Percentiles rank a stretch among this genome's conserved stretches.
Evolutionary conservation across 2,329 filamentous ascomycete genomes (phyloP).

Genomic region (Ceratocystis harringtonii): DNA sequence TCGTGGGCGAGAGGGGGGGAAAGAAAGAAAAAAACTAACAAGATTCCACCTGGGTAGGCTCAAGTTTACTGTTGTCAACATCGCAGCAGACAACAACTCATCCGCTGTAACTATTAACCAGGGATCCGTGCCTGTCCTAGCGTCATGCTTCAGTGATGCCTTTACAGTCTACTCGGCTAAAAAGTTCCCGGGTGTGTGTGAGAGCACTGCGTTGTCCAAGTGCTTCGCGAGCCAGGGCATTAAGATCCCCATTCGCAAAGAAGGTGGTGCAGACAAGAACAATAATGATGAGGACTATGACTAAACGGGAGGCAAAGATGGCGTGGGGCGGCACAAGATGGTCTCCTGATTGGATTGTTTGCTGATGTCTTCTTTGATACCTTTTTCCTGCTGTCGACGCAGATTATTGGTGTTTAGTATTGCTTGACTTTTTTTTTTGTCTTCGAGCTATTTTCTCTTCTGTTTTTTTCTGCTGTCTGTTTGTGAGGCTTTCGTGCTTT

Average conservation of each 20-base stretch:
- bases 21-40: no score
- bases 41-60: conserved; percentile 22
- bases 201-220: conserved; percentile 81
- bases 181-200: conserved; percentile 95
- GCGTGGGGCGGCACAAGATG: not conserved
- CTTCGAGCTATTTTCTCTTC: not conserved
- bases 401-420: no score
- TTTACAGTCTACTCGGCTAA: conserved; percentile 96
- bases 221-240: conserved; percentile 87
- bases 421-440: not conserved
- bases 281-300: conserved; percentile 38
- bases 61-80: conserved; percentile 67
- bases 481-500: not conserved
- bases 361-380: not conserved
- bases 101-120: conserved; percentile 44
- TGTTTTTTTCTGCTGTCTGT: not conserved
- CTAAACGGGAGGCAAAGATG: not conserved
- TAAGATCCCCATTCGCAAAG: conserved; percentile 91
- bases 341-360: not conserved
- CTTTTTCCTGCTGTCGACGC: not conserved
- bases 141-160: conserved; percentile 69
- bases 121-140: conserved; percentile 65
- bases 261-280: conserved; percentile 38
- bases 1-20: no score
- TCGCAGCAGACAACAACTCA: conserved; percentile 31